Percentiles rank a stretch among this genome's conserved stretches.
Evolutionary conservation across 768 basidiomycete genomes (phyloP).

Genomic region (Leccinum barrowsii): DNA sequence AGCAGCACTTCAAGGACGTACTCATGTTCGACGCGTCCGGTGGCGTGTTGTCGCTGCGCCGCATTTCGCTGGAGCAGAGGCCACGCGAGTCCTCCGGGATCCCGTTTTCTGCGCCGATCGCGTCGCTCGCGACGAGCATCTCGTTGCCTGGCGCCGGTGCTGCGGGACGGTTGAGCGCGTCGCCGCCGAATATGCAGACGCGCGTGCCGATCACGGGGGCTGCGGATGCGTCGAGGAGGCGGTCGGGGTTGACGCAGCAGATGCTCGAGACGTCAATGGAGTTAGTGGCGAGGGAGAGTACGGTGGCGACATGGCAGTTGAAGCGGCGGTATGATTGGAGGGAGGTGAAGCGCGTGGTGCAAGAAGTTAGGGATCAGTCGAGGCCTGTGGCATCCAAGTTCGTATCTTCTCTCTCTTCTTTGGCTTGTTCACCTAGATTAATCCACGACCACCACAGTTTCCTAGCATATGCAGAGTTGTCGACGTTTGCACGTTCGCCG

Average conservation of each 20-base stretch:
- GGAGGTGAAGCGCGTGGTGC: conserved; percentile 41
- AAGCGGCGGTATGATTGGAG: conserved; percentile 48
- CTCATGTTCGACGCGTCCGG: conserved; percentile 64
- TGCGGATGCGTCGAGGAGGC: conserved; percentile 26
- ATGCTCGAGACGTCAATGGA: conserved; percentile 36
- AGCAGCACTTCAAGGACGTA: conserved; percentile 59
- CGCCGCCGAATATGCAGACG: conserved; percentile 20
- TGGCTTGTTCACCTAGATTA: neutral
- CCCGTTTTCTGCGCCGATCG: conserved; percentile 24
- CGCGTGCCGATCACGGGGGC: conserved; percentile 7
- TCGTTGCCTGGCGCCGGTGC: conserved; percentile 56
- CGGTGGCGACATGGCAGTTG: conserved; percentile 67
- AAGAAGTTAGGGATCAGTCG: conserved; percentile 4
- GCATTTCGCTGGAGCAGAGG: conserved; percentile 46
- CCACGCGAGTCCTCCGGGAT: conserved; percentile 20
- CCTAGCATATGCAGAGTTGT: conserved; percentile 79
- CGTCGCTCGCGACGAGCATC: conserved; percentile 44
- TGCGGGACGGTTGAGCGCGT: conserved; percentile 34
- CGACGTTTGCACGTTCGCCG: conserved; percentile 59
- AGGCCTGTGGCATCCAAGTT: conserved; percentile 14
- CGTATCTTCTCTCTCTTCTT: neutral
- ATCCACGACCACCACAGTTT: conserved; percentile 26
- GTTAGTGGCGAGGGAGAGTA: conserved; percentile 35
- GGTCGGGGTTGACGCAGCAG: conserved; percentile 34
- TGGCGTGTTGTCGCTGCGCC: conserved; percentile 51